Evolutionary conservation across 768 basidiomycete species (phyloP).

Genomic region (Hypsizygus marmoreus): DNA sequence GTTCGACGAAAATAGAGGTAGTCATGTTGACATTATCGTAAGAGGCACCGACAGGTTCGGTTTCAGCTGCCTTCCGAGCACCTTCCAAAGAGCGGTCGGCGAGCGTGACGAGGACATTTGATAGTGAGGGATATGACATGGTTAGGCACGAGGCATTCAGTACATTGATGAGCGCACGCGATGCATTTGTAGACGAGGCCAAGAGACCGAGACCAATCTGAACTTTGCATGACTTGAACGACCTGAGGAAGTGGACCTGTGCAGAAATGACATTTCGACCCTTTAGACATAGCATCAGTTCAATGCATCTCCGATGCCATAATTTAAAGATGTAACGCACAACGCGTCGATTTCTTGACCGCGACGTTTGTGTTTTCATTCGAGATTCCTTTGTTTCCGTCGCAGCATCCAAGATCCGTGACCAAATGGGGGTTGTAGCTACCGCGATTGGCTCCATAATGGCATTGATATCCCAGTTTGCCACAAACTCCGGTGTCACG

Average conservation of each 20-base stretch:
- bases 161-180: background rate
- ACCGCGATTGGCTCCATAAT: constrained; percentile 20
- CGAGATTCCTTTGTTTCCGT: constrained; percentile 14
- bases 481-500: constrained; percentile 21
- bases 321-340: too few relatives aligned
- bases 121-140: constrained; percentile 5
- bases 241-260: background rate
- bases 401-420: constrained; percentile 18
- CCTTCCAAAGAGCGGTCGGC: constrained; percentile 1
- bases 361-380: constrained; percentile 1
- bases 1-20: constrained; percentile 32
- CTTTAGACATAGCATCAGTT: too few relatives aligned
- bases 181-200: constrained; percentile 6
- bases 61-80: background rate
- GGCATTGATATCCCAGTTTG: constrained; percentile 18
- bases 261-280: background rate
- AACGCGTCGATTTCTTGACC: constrained; percentile 6
- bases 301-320: too few relatives aligned
- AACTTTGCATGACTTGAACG: constrained; percentile 5
- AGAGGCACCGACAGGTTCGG: background rate
- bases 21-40: constrained; percentile 11
- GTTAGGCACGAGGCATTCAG: constrained; percentile 5
- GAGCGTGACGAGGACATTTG: constrained; percentile 2
- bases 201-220: constrained; percentile 6
- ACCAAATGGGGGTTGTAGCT: constrained; percentile 18